Percentiles rank a stretch among this genome's conserved stretches.
phyloP scores from a whole-genome alignment of 495 filamentous ascomycete species.

The Penicillium waksmanii region DNA sequence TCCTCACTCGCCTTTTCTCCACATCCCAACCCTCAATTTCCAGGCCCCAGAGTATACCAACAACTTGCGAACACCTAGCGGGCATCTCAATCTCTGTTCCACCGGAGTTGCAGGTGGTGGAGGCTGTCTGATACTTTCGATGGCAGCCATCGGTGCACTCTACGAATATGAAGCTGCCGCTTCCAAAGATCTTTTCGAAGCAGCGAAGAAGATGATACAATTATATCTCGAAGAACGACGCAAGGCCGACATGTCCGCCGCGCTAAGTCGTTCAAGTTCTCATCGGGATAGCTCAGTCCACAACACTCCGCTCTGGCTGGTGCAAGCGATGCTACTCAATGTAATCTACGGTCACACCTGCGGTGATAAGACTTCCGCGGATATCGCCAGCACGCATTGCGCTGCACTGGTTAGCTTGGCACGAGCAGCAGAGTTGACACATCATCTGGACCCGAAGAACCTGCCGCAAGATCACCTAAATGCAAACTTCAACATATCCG shows the following conservation, averaged over 20 bases:
- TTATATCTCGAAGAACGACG: constrained; percentile 91
- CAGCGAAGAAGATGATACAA: constrained; percentile 93
- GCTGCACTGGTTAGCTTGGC: constrained; percentile 89
- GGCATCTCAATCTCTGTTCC: constrained; percentile 59
- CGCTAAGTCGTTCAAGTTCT: constrained; percentile 64
- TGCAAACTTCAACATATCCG: constrained; percentile 17
- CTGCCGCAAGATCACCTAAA: constrained; percentile 45
- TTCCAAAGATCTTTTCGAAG: constrained; percentile 87
- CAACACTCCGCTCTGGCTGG: constrained; percentile 89
- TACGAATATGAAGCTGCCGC: constrained; percentile 82
- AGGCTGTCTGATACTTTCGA: constrained; percentile 89
- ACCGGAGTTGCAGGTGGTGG: constrained; percentile 75
- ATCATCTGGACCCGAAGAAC: constrained; percentile 46
- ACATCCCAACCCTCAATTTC: constrained; percentile 91
- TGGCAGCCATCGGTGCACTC: constrained; percentile 94
- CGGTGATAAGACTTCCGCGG: constrained; percentile 85
- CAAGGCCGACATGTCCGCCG: constrained; percentile 84
- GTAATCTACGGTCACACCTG: constrained; percentile 96
- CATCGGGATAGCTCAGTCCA: constrained; percentile 69
- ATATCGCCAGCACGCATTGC: constrained; percentile 91
- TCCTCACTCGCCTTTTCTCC: constrained; percentile 91
- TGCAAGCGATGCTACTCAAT: constrained; percentile 98
- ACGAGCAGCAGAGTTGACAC: constrained; percentile 76
- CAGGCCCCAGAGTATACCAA: constrained; percentile 72
- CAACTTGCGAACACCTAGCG: constrained; percentile 56